Evolutionary conservation across 257 asterid species (phyloP).

Genomic region (Salvia miltiorrhiza): DNA sequence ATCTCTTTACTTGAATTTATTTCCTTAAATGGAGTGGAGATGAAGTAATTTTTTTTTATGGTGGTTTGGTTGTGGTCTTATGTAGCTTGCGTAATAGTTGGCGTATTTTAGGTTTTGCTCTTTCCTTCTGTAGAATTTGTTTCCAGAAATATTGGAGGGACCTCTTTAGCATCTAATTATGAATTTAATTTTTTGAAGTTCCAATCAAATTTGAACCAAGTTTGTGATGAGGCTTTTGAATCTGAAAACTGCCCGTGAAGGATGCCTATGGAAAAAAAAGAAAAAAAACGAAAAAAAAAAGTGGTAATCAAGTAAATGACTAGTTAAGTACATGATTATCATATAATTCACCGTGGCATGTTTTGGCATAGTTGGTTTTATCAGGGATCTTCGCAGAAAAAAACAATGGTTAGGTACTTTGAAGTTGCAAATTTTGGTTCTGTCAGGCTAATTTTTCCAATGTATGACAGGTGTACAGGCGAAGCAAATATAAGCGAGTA

Average conservation of each 20-base stretch:
- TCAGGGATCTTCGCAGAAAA: background rate
- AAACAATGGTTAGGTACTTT: background rate
- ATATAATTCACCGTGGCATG: background rate
- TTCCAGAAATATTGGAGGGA: background rate
- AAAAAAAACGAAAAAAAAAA: background rate
- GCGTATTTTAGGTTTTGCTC: background rate
- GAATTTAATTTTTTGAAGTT: slow-evolving; percentile 2
- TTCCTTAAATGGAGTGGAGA: background rate
- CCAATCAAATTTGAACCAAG: background rate
- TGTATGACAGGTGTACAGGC: slow-evolving; percentile 60
- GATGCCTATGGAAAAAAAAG: background rate
- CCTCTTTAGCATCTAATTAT: slow-evolving; percentile 6
- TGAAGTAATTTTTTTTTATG: no score
- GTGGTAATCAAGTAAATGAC: background rate
- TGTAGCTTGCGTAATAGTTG: background rate
- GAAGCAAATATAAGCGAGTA: slow-evolving; percentile 53
- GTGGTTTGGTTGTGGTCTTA: background rate
- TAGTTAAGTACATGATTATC: background rate
- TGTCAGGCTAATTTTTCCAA: slow-evolving; percentile 8
- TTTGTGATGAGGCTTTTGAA: background rate
- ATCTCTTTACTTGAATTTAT: background rate
- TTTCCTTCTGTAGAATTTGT: slow-evolving; percentile 4
- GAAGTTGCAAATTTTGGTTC: background rate
- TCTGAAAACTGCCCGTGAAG: background rate
- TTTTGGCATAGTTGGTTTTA: background rate